Conservation (phyloP, 2,329 filamentous ascomycete genomes). For the Cytospora mali region DNA sequence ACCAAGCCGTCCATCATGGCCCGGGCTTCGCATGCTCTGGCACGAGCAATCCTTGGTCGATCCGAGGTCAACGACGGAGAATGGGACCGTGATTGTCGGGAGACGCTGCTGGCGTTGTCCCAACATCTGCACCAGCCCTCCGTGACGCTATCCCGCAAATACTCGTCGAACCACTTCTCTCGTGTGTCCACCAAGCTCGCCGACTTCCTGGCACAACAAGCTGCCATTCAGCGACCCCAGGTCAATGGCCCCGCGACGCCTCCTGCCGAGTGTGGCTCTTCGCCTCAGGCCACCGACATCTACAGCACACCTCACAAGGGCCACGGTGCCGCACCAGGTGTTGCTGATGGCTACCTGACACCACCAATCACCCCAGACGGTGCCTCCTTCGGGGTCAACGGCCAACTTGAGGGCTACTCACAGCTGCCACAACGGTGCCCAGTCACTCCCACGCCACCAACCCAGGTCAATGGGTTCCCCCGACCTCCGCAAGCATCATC, state of each 20-base stretch:
- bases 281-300: conserved; percentile 59
- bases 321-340: conserved; percentile 61
- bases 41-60: conserved; percentile 81
- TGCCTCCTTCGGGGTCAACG: conserved; percentile 53
- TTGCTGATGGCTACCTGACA: conserved; percentile 77
- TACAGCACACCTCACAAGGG: conserved; percentile 82
- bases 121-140: conserved; percentile 63
- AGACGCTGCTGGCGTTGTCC: conserved; percentile 63
- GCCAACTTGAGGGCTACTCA: conserved; percentile 50
- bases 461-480: conserved; percentile 40
- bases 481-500: conserved; percentile 47
- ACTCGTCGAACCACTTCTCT: conserved; percentile 56
- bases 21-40: conserved; percentile 80
- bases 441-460: conserved; percentile 62
- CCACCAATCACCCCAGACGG: conserved; percentile 84
- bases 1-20: conserved; percentile 90
- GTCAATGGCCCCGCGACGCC: conserved; percentile 59
- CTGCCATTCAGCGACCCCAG: conserved; percentile 54
- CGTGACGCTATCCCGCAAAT: conserved; percentile 61
- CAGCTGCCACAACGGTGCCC: conserved; percentile 58
- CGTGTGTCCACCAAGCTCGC: conserved; percentile 58
- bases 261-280: conserved; percentile 52
- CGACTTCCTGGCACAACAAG: conserved; percentile 63
- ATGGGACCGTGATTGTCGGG: conserved; percentile 74
- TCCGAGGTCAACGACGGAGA: conserved; percentile 74